Base-by-base conservation (phyloP, 495 filamentous ascomycete species). In the Trichoderma gamsii region DNA sequence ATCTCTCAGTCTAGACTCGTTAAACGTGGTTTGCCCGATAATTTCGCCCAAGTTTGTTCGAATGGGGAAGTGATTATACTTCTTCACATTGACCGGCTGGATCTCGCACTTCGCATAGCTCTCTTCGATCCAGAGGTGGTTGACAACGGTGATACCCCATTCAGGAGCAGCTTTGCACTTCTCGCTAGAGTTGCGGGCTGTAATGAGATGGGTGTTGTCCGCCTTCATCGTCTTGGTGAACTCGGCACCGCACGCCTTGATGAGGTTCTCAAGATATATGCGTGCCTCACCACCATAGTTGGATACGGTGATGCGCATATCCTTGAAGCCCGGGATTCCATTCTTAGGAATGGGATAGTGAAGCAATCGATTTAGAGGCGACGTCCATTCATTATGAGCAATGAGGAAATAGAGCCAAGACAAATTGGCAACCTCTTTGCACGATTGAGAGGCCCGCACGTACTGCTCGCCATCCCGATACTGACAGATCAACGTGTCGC, bases 101-200 rank as follows among this genome's bases (percentile, higher is more conserved):
- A 87, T 76, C 73, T 89, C 80, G 82, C 92, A 97, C 73, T 88
- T 90, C 7, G 93, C 91, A 74, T 98, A 99, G 76, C 92, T 93
- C 71, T 99, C 96, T 75, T 99, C 95, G 61, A 99, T 84, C 95
- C 95, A 99, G 1, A 99, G 82, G 72, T 98, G 94, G 75, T 99
- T 99, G 67, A 96, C 82, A 70, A 96, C 88, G 56, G 94, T 77
- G 38, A 98, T 87, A 41, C 89, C 88, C 95, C 95, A 99, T 76
- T 98, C 96, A 71, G 84, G 85, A 0, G 95, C 95, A 0, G 95
- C 95, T 7, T 86, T 86, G 72, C 89, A 96, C 76, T 99, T 99
- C 74, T 98, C 95, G 72, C 92, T 92, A 65, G 84, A 83, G 41
- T 86, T 86, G 71, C 96, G 89, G 6, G 95, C 95, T 5, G 95